Conservation (phyloP, 2,329 filamentous ascomycete species). For the Xylariaceae sp. region DNA sequence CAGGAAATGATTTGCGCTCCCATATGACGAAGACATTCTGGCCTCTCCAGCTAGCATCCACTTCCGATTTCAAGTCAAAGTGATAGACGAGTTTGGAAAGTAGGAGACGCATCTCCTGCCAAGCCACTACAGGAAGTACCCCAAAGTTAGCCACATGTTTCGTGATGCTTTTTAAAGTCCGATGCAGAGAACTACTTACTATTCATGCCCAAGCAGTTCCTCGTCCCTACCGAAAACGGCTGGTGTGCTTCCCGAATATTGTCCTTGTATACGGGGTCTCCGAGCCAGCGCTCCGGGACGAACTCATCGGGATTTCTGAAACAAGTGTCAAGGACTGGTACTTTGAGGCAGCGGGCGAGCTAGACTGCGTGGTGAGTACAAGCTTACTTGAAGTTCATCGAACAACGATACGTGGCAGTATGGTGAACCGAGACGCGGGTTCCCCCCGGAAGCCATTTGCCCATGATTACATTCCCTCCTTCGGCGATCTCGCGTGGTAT, state of each 20-base stretch:
- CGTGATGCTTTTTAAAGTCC: background rate
- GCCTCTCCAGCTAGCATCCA: constrained; percentile 14
- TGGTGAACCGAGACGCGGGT: constrained; percentile 20
- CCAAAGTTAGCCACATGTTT: no score
- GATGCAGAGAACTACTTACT: background rate
- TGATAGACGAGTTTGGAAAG: constrained; percentile 17
- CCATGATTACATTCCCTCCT: constrained; percentile 24
- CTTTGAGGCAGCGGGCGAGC: background rate
- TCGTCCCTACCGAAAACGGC: constrained; percentile 18
- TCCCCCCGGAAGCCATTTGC: constrained; percentile 19
- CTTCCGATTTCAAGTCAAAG: constrained; percentile 14
- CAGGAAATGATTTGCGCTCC: constrained; percentile 13
- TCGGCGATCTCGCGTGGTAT: constrained; percentile 19
- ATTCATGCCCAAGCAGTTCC: constrained; percentile 24
- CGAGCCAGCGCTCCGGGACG: constrained; percentile 22
- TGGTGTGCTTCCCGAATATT: constrained; percentile 19
- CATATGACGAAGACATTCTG: constrained; percentile 18
- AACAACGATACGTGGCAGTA: constrained; percentile 17
- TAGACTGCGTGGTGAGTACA: background rate
- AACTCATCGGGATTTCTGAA: constrained; percentile 17
- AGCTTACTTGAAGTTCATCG: constrained; percentile 13
- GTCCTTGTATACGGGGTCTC: constrained; percentile 7
- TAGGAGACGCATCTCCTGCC: constrained; percentile 21
- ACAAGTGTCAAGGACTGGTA: constrained; percentile 2
- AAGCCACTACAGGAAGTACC: constrained; percentile 4